phyloP scores from a whole-genome alignment of 192 early-diverging fungal species.

The Entomortierella chlamydospora region DNA sequence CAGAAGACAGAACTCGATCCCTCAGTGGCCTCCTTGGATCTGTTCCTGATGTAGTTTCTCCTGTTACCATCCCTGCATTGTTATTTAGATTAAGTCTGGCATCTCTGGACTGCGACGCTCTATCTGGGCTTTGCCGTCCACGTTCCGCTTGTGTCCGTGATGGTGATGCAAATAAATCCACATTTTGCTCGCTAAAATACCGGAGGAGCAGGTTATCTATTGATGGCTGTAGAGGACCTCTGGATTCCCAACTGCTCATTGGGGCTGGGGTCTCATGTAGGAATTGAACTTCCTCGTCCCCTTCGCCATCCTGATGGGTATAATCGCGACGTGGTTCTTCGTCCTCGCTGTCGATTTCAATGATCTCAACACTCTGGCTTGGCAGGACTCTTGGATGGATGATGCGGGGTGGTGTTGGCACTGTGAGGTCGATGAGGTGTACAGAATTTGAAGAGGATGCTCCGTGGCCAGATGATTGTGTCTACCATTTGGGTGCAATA shows the following conservation, averaged over 20 bases:
- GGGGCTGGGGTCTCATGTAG: conserved; percentile 15
- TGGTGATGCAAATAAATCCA: too few species aligned
- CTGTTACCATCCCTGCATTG: too few species aligned
- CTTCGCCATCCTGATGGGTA: background rate
- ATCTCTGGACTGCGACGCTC: too few species aligned
- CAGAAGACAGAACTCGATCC: conserved; percentile 3
- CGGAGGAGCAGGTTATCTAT: background rate
- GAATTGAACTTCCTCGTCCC: conserved; percentile 34
- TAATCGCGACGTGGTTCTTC: background rate
- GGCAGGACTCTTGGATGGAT: conserved; percentile 22
- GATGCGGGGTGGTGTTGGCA: conserved; percentile 11
- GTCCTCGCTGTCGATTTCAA: conserved; percentile 35
- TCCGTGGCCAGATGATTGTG: background rate
- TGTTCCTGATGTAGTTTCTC: too few species aligned
- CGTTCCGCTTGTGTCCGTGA: too few species aligned
- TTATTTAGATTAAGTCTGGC: too few species aligned
- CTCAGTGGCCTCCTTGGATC: background rate
- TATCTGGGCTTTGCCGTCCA: too few species aligned
- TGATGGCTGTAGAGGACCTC: background rate
- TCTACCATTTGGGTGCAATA: background rate
- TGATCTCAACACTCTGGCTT: conserved; percentile 32
- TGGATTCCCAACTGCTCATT: background rate
- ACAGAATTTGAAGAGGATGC: background rate
- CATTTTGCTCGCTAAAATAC: too few species aligned
- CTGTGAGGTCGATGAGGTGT: conserved; percentile 32